Evolutionary conservation across 257 asterid genomes (phyloP).

Genomic region (Henckelia pumila): DNA sequence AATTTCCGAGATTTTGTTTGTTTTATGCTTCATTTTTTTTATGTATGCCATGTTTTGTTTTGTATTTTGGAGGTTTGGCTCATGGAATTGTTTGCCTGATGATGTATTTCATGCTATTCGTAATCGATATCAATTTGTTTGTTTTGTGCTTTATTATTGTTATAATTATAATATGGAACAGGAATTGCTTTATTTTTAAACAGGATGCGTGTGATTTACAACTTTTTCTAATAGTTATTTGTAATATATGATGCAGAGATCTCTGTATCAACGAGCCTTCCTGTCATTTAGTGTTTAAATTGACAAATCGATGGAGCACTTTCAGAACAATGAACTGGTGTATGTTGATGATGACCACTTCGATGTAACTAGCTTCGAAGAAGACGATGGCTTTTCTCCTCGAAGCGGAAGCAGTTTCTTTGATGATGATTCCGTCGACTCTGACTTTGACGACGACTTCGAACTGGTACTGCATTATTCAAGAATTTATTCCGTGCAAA

Average conservation of each 20-base stretch:
- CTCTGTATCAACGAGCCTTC: too few relatives aligned
- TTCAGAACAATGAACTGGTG: constrained; percentile 55
- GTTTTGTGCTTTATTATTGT: too few relatives aligned
- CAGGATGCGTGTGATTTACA: too few relatives aligned
- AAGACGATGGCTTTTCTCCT: constrained; percentile 35
- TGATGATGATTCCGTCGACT: constrained; percentile 44
- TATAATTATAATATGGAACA: too few relatives aligned
- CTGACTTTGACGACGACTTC: constrained; percentile 68
- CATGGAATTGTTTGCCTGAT: background rate
- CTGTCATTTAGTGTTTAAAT: background rate
- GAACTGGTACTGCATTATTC: constrained; percentile 42
- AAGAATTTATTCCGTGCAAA: background rate
- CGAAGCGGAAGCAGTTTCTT: constrained; percentile 24
- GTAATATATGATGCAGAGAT: constrained; percentile 1
- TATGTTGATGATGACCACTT: constrained; percentile 48
- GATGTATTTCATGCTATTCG: background rate
- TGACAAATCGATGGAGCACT: constrained; percentile 46
- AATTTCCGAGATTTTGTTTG: background rate
- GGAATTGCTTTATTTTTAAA: background rate
- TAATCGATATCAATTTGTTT: too few relatives aligned
- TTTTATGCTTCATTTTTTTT: background rate
- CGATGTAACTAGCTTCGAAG: constrained; percentile 39
- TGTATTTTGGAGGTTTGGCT: background rate
- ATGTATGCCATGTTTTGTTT: background rate
- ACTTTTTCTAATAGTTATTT: background rate